A percentile compares a stretch with the other conserved stretches of the same genome.
phyloP scores from a whole-genome alignment of 2,329 filamentous ascomycete species.

The Exophiala oligosperma region DNA sequence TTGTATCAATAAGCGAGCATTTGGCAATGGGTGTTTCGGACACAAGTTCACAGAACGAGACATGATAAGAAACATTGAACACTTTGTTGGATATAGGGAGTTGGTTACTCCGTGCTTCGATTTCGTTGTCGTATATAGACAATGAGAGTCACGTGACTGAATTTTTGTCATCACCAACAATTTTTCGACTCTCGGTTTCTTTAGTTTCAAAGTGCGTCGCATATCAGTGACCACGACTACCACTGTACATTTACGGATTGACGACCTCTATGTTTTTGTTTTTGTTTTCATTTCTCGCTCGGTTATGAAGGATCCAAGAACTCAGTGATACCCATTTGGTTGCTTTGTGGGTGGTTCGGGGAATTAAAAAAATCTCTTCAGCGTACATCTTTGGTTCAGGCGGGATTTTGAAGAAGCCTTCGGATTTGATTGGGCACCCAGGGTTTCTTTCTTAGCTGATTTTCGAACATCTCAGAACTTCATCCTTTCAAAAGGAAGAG shows the following conservation, averaged over 20 bases:
- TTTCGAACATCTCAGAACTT: no score
- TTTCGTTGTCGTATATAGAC: no score
- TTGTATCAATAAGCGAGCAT: conserved; percentile 6
- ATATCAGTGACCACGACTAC: not conserved
- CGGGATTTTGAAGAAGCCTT: not conserved
- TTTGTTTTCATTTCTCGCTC: not conserved
- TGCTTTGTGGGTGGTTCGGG: not conserved
- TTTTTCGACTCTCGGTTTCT: no score
- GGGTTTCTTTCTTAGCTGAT: no score
- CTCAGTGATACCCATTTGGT: not conserved
- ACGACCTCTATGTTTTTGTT: not conserved
- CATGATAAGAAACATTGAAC: no score
- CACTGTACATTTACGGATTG: not conserved
- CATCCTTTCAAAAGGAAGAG: no score
- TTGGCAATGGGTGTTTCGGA: not conserved
- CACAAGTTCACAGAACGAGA: no score
- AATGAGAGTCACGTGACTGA: not conserved
- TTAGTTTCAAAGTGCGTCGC: not conserved
- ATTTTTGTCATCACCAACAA: not conserved
- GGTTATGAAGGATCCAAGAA: not conserved
- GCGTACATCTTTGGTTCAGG: no score
- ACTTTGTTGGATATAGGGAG: no score
- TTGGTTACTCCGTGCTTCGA: no score
- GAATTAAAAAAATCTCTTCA: no score
- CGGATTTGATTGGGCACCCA: not conserved